These are phyloP conservation scores for Trametes villosa DNA, from an alignment of 768 basidiomycete genomes.

Conservation along the genomic window DNA sequence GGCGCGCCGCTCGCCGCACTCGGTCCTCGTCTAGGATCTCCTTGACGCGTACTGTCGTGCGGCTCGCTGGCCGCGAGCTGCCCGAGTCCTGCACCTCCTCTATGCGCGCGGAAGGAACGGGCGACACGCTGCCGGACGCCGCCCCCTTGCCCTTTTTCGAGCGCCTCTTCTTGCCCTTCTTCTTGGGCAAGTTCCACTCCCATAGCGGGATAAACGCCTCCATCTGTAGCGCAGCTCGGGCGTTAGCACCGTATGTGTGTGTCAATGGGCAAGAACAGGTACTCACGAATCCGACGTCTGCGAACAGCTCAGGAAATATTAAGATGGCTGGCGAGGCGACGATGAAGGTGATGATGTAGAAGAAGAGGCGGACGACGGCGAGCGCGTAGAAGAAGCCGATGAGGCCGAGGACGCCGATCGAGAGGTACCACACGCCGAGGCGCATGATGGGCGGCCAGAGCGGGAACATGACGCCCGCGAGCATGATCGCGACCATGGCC, in stretches of 20 bases:
- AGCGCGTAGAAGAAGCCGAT: slow-evolving; percentile 90
- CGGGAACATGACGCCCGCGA: slow-evolving; percentile 99
- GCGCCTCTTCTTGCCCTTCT: slow-evolving; percentile 69
- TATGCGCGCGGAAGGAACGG: slow-evolving; percentile 22
- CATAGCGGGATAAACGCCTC: slow-evolving; percentile 97
- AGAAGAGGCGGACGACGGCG: slow-evolving; percentile 87
- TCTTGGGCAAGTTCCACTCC: slow-evolving; percentile 91
- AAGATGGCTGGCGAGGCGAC: slow-evolving; percentile 91
- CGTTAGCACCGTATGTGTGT: background rate
- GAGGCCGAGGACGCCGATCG: slow-evolving; percentile 84
- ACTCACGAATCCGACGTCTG: slow-evolving; percentile 97
- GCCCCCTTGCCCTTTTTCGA: slow-evolving; percentile 49
- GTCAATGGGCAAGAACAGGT: background rate
- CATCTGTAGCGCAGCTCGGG: slow-evolving; percentile 55
- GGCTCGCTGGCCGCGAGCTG: slow-evolving; percentile 39
- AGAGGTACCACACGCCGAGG: slow-evolving; percentile 94
- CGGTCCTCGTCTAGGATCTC: slow-evolving; percentile 37
- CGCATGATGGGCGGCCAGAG: slow-evolving; percentile 95
- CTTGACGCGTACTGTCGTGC: slow-evolving; percentile 35
- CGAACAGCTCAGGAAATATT: slow-evolving; percentile 98
- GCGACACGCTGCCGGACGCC: slow-evolving; percentile 25
- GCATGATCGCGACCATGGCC: slow-evolving; percentile 90
- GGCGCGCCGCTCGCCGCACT: too few species aligned
- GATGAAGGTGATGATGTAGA: slow-evolving; percentile 92
- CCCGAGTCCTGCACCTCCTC: slow-evolving; percentile 30